Evolutionary conservation across 2,329 filamentous ascomycete genomes (phyloP).

Genomic region (Paradendryphiella salina): DNA sequence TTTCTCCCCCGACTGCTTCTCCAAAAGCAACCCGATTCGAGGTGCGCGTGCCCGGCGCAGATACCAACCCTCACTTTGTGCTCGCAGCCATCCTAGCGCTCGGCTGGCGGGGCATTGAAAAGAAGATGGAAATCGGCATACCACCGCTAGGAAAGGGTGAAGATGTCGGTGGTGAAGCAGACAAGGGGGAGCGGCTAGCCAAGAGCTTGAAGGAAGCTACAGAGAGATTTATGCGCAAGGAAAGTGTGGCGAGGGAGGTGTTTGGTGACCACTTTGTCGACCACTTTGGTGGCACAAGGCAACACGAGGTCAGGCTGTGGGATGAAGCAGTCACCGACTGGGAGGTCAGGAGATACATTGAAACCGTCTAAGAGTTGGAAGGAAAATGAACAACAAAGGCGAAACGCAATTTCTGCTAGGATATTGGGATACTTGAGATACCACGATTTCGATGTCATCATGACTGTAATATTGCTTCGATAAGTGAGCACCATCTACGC

Average conservation of each 20-base stretch:
- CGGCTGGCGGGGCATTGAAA: slow-evolving; percentile 89
- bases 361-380: slow-evolving; percentile 34
- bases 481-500: slow-evolving; percentile 34
- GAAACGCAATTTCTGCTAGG: background rate
- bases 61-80: slow-evolving; percentile 86
- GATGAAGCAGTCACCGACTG: slow-evolving; percentile 97
- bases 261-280: slow-evolving; percentile 96
- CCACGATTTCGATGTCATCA: background rate
- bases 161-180: slow-evolving; percentile 71
- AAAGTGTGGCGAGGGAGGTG: slow-evolving; percentile 87
- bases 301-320: slow-evolving; percentile 88
- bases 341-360: slow-evolving; percentile 60
- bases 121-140: slow-evolving; percentile 81
- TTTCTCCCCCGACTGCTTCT: slow-evolving; percentile 83
- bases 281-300: slow-evolving; percentile 87
- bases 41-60: slow-evolving; percentile 89
- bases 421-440: background rate
- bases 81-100: slow-evolving; percentile 83
- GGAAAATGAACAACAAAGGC: background rate
- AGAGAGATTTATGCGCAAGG: slow-evolving; percentile 71
- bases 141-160: slow-evolving; percentile 84
- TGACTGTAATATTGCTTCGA: background rate
- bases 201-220: slow-evolving; percentile 86
- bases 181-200: slow-evolving; percentile 76
- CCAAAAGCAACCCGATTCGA: slow-evolving; percentile 89